Percentiles rank a stretch among this genome's conserved stretches.
phyloP scores from a whole-genome alignment of 2,329 filamentous ascomycete species.

The Elsinoe batatas region DNA sequence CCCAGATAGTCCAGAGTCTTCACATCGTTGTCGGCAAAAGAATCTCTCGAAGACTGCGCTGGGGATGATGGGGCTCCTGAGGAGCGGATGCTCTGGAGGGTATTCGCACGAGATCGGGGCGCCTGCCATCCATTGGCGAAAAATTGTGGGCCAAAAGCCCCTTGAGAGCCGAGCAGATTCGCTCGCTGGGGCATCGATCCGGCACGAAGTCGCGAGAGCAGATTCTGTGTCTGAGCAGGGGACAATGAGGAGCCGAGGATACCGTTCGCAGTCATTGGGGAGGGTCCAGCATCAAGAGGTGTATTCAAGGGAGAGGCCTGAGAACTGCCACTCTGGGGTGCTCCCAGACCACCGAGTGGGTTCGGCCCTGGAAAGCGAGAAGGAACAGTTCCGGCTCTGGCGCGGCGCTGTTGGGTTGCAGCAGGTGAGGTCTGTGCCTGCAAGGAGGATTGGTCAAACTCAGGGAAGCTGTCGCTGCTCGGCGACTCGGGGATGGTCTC shows the following conservation, averaged over 20 bases:
- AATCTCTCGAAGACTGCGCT: slow-evolving; percentile 75
- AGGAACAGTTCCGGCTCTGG: slow-evolving; percentile 89
- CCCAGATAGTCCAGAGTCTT: slow-evolving; percentile 93
- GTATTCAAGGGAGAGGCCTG: slow-evolving; percentile 27
- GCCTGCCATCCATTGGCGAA: slow-evolving; percentile 80
- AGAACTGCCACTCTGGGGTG: slow-evolving; percentile 20
- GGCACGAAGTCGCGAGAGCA: slow-evolving; percentile 77
- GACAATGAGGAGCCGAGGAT: slow-evolving; percentile 13
- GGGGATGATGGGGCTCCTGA: slow-evolving; percentile 81
- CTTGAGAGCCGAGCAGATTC: slow-evolving; percentile 47
- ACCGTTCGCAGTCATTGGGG: slow-evolving; percentile 6
- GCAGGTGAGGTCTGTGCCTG: slow-evolving; percentile 31
- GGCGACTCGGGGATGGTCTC: slow-evolving; percentile 97
- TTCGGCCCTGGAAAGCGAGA: slow-evolving; percentile 80
- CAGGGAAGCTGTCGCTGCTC: slow-evolving; percentile 82
- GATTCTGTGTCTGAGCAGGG: slow-evolving; percentile 19
- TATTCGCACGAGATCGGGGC: slow-evolving; percentile 70
- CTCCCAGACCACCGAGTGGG: slow-evolving; percentile 45
- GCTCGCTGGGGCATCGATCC: slow-evolving; percentile 89
- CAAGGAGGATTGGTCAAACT: slow-evolving; percentile 65
- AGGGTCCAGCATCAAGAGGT: slow-evolving; percentile 1
- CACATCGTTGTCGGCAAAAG: slow-evolving; percentile 75
- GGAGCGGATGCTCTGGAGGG: slow-evolving; percentile 81
- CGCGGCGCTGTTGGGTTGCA: slow-evolving; percentile 60
- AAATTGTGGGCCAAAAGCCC: slow-evolving; percentile 77